A percentile compares a stretch with the other conserved stretches of the same genome.
These are phyloP conservation scores for Claviceps spartinae DNA, from an alignment of 2,329 filamentous ascomycete species.

Conservation along the genomic window DNA sequence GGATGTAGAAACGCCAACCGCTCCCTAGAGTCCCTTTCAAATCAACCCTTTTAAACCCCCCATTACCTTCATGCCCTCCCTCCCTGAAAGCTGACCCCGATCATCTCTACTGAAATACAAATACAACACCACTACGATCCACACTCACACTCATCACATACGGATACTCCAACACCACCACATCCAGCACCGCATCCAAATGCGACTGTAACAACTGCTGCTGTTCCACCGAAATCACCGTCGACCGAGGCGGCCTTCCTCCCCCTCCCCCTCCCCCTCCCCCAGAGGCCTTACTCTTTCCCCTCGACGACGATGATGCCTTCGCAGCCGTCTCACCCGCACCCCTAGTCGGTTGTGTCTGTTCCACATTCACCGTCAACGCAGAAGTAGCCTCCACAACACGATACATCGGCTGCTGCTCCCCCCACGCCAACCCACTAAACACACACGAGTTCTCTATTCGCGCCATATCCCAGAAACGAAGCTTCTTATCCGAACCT, in stretches of 20 bases:
- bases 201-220: conserved; percentile 77
- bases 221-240: conserved; percentile 78
- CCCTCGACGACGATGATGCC: conserved; percentile 5
- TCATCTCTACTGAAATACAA: conserved; percentile 49
- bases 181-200: conserved; percentile 75
- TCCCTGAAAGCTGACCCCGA: no score
- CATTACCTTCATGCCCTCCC: no score
- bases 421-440: conserved; percentile 60
- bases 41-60: no score
- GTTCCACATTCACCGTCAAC: conserved; percentile 54
- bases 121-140: conserved; percentile 78
- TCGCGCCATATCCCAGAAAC: conserved; percentile 82
- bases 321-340: no score
- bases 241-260: conserved; percentile 51
- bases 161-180: conserved; percentile 75
- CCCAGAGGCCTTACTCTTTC: no score
- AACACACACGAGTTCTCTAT: conserved; percentile 69
- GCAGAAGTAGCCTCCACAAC: conserved; percentile 47
- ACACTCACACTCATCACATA: conserved; percentile 89
- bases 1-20: no score
- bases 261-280: conserved; percentile 3
- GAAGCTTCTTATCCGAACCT: conserved; percentile 77
- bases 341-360: conserved; percentile 22
- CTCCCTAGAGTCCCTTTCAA: no score
- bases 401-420: conserved; percentile 60